These are phyloP conservation scores for Syzygium aromaticum DNA, from an alignment of 345 rosid species.

Conservation along the genomic window DNA sequence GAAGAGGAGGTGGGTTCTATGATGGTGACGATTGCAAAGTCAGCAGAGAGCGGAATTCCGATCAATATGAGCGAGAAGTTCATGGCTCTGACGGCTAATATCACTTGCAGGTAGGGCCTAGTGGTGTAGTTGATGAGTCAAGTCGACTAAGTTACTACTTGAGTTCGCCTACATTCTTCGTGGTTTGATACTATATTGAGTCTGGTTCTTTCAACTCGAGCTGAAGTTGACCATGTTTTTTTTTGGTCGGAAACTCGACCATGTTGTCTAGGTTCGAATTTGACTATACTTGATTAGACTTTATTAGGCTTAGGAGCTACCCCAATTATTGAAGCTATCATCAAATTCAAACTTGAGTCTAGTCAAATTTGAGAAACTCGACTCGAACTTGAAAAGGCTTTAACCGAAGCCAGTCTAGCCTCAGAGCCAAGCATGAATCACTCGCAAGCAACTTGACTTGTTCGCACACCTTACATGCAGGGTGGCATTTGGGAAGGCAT, in stretches of 20 bases:
- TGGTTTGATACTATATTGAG: not conserved
- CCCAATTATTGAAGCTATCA: not conserved
- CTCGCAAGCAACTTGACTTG: not conserved
- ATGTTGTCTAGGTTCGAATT: not conserved
- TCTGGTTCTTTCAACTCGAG: not conserved
- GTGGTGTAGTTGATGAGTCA: not conserved
- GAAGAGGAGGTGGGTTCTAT: conserved; percentile 17
- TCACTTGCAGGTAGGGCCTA: not conserved
- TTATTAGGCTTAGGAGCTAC: not conserved
- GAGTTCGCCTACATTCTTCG: not conserved
- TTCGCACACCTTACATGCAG: not conserved
- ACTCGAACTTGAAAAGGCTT: not conserved
- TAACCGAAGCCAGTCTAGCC: not conserved
- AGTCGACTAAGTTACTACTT: not conserved
- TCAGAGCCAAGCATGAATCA: not conserved
- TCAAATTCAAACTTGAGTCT: not conserved
- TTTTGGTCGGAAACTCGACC: not conserved
- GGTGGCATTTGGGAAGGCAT: no score
- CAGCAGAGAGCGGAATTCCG: not conserved
- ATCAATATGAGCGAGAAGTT: conserved; percentile 23
- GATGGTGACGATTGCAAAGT: conserved; percentile 13
- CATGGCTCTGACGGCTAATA: conserved; percentile 7
- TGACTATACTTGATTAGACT: not conserved
- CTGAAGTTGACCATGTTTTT: not conserved
- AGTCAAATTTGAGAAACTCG: not conserved